Evolutionary conservation across 306 rosid species (phyloP).

Genomic region (Herpetospermum pedunculosum): DNA sequence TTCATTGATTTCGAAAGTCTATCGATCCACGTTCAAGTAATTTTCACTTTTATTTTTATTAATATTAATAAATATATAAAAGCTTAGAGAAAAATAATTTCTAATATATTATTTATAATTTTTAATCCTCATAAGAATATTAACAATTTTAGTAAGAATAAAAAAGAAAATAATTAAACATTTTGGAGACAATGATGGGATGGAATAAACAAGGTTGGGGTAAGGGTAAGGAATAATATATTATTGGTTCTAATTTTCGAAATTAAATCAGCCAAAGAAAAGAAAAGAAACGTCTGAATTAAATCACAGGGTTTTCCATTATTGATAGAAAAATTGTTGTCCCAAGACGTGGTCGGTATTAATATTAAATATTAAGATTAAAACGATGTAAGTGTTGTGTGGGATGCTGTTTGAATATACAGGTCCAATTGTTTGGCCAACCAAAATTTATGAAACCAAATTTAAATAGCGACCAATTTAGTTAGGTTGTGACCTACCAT

Average conservation of each 20-base stretch:
- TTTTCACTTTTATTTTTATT: too few species aligned
- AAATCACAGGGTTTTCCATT: neutral
- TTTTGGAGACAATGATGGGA: neutral
- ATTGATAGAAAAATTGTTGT: neutral
- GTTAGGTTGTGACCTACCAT: slow-evolving; percentile 72
- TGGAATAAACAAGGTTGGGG: neutral
- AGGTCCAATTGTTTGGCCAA: slow-evolving; percentile 45
- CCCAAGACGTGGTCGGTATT: neutral
- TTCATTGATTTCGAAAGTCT: too few species aligned
- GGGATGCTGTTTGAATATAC: slow-evolving; percentile 52
- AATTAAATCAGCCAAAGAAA: too few species aligned
- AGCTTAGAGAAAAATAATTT: neutral
- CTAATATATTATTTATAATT: neutral
- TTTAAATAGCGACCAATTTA: slow-evolving; percentile 51
- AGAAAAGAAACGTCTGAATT: too few species aligned
- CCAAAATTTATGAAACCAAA: slow-evolving; percentile 57
- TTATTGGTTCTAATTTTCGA: too few species aligned
- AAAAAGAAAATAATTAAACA: neutral
- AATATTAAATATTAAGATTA: neutral
- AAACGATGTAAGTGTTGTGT: slow-evolving; percentile 11
- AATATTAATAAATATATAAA: neutral
- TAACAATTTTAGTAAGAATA: neutral
- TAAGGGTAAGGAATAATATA: too few species aligned
- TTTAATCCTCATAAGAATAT: neutral
- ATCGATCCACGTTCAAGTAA: too few species aligned